Evolutionary conservation across 106 monocot species (phyloP), one percentile per base, ranked within the genome.

Genomic region (Allium sativum): DNA sequence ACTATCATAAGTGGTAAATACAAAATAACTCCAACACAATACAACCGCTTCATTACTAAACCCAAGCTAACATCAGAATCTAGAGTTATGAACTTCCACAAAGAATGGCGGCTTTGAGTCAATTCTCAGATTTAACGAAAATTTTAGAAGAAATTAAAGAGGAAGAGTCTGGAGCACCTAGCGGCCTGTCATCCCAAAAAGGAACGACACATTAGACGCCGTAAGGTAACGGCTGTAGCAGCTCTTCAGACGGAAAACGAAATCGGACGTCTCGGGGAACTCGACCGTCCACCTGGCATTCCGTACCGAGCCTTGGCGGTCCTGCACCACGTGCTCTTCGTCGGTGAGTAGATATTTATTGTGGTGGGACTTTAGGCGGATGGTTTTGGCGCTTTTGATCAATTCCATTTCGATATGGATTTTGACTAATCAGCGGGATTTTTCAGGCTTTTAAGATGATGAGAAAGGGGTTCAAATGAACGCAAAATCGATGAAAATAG

Each of bases 131-230:
- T n/a, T n/a, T n/a, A n/a, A n/a, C n/a, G n/a, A n/a, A n/a, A n/a
- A n/a, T n/a, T n/a, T n/a, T n/a, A n/a, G n/a, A n/a, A n/a, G n/a
- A n/a, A n/a, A n/a, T n/a, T n/a, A n/a, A n/a, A n/a, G 63, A 12
- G 95, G 81, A 7, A 76, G 14, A 18, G 79, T 73, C 64, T 87
- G 95, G 20, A 73, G 31, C 45, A 90, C 95, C 82, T 90, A 90
- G 68, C 73, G 65, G 11, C 95, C 95, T 12, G 90, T 90, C 62
- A 81, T 56, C 6, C 95, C 95, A 10, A 90, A 75, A 10, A 96
- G 79, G 77, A 77, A 84, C 22, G 90, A 90, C 68, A 82, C 83
- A 74, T 76, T 82, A 21, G 87, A 79, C 42, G 95, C 87, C 9
- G 95, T 78, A 52, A 96, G 87, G 81, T 87, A 96, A 40, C 70